Evolutionary conservation across 2,329 filamentous ascomycete species (phyloP).

Genomic region (Cladosporium cucumerinum): DNA sequence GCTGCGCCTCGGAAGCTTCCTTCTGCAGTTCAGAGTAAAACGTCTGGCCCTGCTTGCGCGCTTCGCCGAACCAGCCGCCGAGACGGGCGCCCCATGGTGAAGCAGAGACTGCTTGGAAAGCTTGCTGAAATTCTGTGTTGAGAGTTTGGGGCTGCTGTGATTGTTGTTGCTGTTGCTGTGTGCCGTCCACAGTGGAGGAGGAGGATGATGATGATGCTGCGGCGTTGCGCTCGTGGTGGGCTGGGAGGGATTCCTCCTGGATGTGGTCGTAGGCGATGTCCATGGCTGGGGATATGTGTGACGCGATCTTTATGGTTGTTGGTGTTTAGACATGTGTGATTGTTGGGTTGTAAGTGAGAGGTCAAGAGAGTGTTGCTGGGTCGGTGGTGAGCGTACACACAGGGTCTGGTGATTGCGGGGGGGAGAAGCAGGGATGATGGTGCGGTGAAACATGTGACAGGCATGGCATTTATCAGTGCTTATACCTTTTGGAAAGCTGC

Average conservation of each 20-base stretch:
- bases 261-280: conserved; percentile 98
- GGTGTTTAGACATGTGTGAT: neutral
- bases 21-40: conserved; percentile 81
- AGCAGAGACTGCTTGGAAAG: conserved; percentile 86
- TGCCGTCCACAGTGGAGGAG: conserved; percentile 13
- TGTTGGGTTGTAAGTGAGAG: neutral
- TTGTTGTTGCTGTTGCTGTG: conserved; percentile 25
- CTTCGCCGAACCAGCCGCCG: conserved; percentile 82
- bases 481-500: neutral
- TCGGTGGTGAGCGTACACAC: neutral
- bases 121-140: conserved; percentile 87
- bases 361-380: neutral
- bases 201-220: conserved; percentile 28
- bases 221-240: conserved; percentile 49
- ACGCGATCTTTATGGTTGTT: neutral
- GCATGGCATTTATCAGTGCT: neutral
- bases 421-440: neutral
- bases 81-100: conserved; percentile 89
- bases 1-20: conserved; percentile 67
- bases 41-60: conserved; percentile 87
- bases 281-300: conserved; percentile 53
- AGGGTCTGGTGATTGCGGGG: neutral
- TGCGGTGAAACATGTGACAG: neutral
- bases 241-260: conserved; percentile 69
- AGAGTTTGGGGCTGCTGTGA: conserved; percentile 49